A percentile compares a stretch with the other conserved stretches of the same genome.
phyloP scores from a whole-genome alignment of 371 early-diverging fungal genomes.

The Rhizopus arrhizus region DNA sequence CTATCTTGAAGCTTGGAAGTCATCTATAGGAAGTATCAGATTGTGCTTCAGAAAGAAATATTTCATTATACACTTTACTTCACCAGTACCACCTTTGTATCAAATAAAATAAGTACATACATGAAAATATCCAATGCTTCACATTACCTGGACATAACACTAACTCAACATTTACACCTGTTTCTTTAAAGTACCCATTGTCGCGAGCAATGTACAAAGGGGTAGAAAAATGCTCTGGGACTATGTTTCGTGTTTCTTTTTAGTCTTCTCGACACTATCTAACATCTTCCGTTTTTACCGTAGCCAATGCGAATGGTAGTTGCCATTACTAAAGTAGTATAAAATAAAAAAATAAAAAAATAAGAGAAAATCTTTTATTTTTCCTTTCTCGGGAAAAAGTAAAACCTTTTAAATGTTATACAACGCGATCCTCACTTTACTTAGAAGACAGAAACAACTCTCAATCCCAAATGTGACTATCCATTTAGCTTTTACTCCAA shows the following conservation, averaged over 20 bases:
- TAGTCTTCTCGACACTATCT: background rate
- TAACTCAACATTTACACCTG: constrained; percentile 65
- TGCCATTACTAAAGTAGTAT: constrained; percentile 3
- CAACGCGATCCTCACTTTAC: too few species aligned
- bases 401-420: too few species aligned
- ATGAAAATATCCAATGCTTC: background rate
- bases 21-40: constrained; percentile 59
- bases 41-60: too few species aligned
- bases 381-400: too few species aligned
- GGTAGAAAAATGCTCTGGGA: constrained; percentile 88
- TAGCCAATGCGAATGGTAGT: constrained; percentile 48
- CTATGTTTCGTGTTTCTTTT: constrained; percentile 31
- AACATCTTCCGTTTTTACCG: constrained; percentile 24
- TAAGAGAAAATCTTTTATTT: background rate
- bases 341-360: constrained; percentile 9
- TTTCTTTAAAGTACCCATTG: constrained; percentile 58
- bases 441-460: too few species aligned
- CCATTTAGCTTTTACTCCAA: too few species aligned
- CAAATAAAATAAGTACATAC: background rate
- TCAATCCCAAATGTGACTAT: too few species aligned
- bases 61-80: constrained; percentile 45
- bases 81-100: constrained; percentile 63
- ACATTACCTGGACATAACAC: constrained; percentile 64
- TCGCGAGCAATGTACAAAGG: constrained; percentile 75
- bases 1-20: constrained; percentile 68